Evolutionary conservation across 129 eudicot species (phyloP).

Genomic region (Tanacetum coccineum): DNA sequence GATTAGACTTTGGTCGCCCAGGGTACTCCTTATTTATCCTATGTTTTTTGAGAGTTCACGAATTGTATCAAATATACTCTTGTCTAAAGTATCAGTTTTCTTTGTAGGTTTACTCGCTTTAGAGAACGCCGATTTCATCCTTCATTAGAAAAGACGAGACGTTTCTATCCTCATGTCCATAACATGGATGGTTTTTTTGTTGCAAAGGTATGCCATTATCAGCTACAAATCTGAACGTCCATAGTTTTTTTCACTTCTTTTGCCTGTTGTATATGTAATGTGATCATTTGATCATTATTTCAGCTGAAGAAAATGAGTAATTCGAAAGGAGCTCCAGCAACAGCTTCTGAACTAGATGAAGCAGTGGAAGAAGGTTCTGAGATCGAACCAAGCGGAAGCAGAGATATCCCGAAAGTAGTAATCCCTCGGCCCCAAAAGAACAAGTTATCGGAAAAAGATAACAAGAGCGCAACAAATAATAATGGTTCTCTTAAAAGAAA

Average conservation of each 20-base stretch:
- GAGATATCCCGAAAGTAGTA: conserved; percentile 23
- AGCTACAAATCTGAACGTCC: neutral
- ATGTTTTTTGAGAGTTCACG: neutral
- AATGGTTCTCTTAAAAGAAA: conserved; percentile 27
- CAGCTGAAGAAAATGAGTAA: conserved; percentile 95
- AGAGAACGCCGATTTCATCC: conserved; percentile 70
- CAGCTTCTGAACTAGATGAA: conserved; percentile 29
- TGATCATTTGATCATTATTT: conserved; percentile 2
- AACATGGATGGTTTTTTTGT: conserved; percentile 95
- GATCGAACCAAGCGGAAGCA: conserved; percentile 14
- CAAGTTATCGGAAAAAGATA: conserved; percentile 20
- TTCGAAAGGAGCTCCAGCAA: conserved; percentile 34
- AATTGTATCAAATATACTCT: neutral
- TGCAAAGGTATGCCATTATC: conserved; percentile 59
- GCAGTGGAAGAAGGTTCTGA: conserved; percentile 48
- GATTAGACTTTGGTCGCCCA: conserved; percentile 87
- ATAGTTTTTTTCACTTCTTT: neutral
- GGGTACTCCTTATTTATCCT: conserved; percentile 45
- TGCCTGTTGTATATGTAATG: neutral
- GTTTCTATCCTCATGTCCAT: conserved; percentile 86
- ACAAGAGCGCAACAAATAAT: neutral
- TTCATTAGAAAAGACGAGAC: conserved; percentile 69
- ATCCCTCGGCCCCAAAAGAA: conserved; percentile 18
- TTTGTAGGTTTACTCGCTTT: conserved; percentile 61
- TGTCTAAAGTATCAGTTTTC: neutral